Percentiles rank a stretch among this genome's conserved stretches.
Conservation (phyloP, 106 monocot species). For the Allium sativum region DNA sequence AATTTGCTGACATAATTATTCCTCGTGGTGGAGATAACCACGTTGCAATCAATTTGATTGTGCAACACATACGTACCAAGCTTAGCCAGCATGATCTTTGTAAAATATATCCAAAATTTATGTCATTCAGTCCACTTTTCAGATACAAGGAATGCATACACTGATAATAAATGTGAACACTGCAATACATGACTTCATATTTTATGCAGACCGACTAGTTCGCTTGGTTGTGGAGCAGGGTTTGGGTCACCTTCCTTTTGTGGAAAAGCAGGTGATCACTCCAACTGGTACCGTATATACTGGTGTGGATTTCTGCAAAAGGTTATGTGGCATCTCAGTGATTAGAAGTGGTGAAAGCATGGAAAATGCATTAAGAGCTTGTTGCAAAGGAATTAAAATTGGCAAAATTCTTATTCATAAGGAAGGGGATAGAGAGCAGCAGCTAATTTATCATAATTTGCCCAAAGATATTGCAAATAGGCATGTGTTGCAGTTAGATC, state of each 20-base stretch:
- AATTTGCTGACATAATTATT: slow-evolving; percentile 45
- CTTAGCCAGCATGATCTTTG: slow-evolving; percentile 43
- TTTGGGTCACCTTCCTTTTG: slow-evolving; percentile 67
- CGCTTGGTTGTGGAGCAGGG: slow-evolving; percentile 82
- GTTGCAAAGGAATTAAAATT: slow-evolving; percentile 97
- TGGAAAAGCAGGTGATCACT: slow-evolving; percentile 70
- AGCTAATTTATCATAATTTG: slow-evolving; percentile 86
- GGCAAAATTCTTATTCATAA: slow-evolving; percentile 95
- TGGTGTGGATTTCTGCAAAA: slow-evolving; percentile 76
- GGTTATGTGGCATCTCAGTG: slow-evolving; percentile 75
- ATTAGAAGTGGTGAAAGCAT: slow-evolving; percentile 98
- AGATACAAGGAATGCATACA: slow-evolving; percentile 75
- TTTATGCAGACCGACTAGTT: slow-evolving; percentile 66
- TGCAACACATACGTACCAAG: slow-evolving; percentile 41
- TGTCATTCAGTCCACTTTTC: slow-evolving; percentile 69
- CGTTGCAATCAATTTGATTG: slow-evolving; percentile 44
- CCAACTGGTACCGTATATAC: slow-evolving; percentile 88
- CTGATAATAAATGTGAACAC: slow-evolving; percentile 51
- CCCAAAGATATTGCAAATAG: slow-evolving; percentile 87
- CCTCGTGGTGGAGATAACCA: slow-evolving; percentile 42
- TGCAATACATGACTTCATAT: slow-evolving; percentile 61
- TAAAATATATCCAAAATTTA: slow-evolving; percentile 45
- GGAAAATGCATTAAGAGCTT: slow-evolving; percentile 96
- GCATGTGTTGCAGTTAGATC: slow-evolving; percentile 89
- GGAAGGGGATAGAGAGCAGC: slow-evolving; percentile 93